A percentile compares a stretch with the other conserved stretches of the same genome.
phyloP scores from a whole-genome alignment of 352 stramenopile genomes.

The Globisporangium ultimum region DNA sequence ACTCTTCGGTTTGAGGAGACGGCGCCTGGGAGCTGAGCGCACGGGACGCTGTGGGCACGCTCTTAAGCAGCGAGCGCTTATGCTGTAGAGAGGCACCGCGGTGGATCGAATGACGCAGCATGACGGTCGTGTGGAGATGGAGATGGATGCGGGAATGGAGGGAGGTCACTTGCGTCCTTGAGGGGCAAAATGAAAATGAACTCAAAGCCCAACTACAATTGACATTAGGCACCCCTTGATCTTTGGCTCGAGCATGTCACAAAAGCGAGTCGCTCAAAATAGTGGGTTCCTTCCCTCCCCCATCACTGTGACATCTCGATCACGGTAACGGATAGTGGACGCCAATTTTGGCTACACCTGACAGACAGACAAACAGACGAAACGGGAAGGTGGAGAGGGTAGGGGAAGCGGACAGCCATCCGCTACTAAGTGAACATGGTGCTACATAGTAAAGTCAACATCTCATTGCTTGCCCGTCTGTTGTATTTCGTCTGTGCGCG shows the following conservation, averaged over 20 bases:
- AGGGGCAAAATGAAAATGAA: slow-evolving; percentile 9
- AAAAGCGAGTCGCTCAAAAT: slow-evolving; percentile 1
- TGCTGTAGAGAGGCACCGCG: not conserved
- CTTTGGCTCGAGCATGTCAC: not conserved
- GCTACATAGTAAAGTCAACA: too few species aligned
- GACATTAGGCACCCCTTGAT: too few species aligned
- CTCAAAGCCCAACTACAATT: too few species aligned
- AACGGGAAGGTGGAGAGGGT: too few species aligned
- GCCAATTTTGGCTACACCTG: not conserved
- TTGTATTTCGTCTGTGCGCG: too few species aligned
- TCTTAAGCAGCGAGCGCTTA: not conserved
- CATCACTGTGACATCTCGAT: not conserved
- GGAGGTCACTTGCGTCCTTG: slow-evolving; percentile 5
- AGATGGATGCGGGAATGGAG: not conserved
- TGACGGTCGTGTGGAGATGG: not conserved
- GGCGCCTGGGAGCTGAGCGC: slow-evolving; percentile 18
- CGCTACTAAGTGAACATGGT: too few species aligned
- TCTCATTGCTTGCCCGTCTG: too few species aligned
- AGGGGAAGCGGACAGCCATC: too few species aligned
- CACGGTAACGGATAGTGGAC: not conserved
- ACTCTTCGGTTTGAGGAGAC: slow-evolving; percentile 26
- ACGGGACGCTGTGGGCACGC: slow-evolving; percentile 8
- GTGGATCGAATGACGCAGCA: slow-evolving; percentile 23
- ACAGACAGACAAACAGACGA: too few species aligned
- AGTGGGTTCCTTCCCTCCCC: not conserved